Base-by-base conservation (phyloP, 306 rosid species). In the Elaeagnus macrophylla region DNA sequence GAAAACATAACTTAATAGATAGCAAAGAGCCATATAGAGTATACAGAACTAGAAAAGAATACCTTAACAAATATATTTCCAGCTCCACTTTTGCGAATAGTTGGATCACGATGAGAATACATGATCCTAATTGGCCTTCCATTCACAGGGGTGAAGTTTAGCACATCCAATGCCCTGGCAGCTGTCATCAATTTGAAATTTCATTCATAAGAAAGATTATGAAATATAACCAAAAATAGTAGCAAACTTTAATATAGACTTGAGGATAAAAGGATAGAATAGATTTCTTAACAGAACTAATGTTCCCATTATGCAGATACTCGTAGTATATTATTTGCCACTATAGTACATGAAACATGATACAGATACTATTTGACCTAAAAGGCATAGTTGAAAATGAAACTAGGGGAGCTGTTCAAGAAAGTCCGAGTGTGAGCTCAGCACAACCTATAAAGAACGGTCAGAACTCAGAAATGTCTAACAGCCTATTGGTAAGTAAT, bases 31-130 rank as follows among this genome's bases (percentile, higher is more conserved):
- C 45, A 15, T 14, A 9, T 25, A 51, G 13, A 66, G 42, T 41
- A 54, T 37, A 45, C n/a, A 60, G 15, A 38, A 45, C 10, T 6
- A 32, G 11, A 59, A 15, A 25, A 7, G 11, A 17, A 61, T 73
- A 91, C 99, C 99, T 91, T 91, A 9, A 91, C 87, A 68, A 91
- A 91, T 36, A 91, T 91, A 68, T 91, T 91, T 61, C 99, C 99
- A 48, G 88, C 65, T 57, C 99, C 99, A 61, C 96, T 91, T 77
- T 83, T 91, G 55, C 99, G 96, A 54, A 78, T 69, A 42, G 85
- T 91, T 51, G 99, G 99, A 72, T 91, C 99, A 9, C 99, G 95
- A 60, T 87, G 99, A 0, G 99, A 91, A 74, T 82, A 87, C 99
- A 91, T 91, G 10, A 91, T 71, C 47, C 99, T 86, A 54, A 91